A percentile compares a stretch with the other conserved stretches of the same genome.
phyloP scores from a whole-genome alignment of 1,284 basidiomycete genomes.

The Thelephora terrestris region DNA sequence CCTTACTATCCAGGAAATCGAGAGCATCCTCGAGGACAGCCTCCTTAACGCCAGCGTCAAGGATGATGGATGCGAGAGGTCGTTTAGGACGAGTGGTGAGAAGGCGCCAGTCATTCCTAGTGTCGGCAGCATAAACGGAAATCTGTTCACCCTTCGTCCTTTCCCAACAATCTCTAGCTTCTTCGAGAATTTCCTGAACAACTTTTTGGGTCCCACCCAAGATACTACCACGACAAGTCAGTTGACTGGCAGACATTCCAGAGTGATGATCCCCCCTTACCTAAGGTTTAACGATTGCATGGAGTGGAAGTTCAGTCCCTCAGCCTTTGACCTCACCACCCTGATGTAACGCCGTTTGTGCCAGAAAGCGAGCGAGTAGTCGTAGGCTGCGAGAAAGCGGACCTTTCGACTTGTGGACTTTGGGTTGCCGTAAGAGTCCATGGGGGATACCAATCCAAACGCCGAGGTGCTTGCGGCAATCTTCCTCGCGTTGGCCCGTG shows the following conservation, averaged over 20 bases:
- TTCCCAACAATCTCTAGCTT: slow-evolving; percentile 45
- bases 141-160: slow-evolving; percentile 43
- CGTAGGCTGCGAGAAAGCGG: slow-evolving; percentile 21
- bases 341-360: slow-evolving; percentile 22
- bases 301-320: slow-evolving; percentile 14
- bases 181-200: slow-evolving; percentile 40
- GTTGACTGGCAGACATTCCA: neutral
- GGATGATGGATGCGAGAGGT: slow-evolving; percentile 50
- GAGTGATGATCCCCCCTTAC: slow-evolving; percentile 12
- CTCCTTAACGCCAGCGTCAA: slow-evolving; percentile 57
- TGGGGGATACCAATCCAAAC: slow-evolving; percentile 13
- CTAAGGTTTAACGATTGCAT: slow-evolving; percentile 20
- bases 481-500: slow-evolving; percentile 23
- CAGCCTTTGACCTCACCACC: slow-evolving; percentile 17
- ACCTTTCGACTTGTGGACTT: slow-evolving; percentile 15
- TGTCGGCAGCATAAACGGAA: slow-evolving; percentile 44
- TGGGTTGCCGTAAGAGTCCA: neutral
- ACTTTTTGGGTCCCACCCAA: slow-evolving; percentile 36
- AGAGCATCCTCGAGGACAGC: slow-evolving; percentile 52
- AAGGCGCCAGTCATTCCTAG: slow-evolving; percentile 38
- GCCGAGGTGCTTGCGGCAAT: slow-evolving; percentile 21
- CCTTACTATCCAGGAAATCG: slow-evolving; percentile 55
- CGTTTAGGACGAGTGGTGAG: slow-evolving; percentile 53
- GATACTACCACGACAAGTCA: slow-evolving; percentile 29
- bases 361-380: slow-evolving; percentile 22